Percentiles rank a stretch among this genome's conserved stretches.
phyloP scores from a whole-genome alignment of 1,284 basidiomycete species.

The Meira nashicola region DNA sequence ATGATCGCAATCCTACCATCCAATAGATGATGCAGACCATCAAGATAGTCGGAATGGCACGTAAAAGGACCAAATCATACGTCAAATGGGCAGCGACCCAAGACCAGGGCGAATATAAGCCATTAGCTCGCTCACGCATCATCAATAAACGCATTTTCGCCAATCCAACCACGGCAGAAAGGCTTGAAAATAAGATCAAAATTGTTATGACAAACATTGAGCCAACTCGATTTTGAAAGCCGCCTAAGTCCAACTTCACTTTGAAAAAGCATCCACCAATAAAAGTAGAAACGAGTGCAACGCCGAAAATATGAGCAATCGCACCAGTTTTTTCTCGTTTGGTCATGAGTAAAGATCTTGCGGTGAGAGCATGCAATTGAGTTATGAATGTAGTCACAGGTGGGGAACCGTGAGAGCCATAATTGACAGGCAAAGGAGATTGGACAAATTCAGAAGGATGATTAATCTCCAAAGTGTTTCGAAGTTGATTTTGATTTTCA shows the following conservation, averaged over 20 bases:
- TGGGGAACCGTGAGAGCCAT: background rate
- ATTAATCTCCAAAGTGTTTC: background rate
- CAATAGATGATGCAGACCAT: conserved; percentile 15
- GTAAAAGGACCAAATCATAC: conserved; percentile 32
- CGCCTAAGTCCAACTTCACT: conserved; percentile 34
- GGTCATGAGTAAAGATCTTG: conserved; percentile 28
- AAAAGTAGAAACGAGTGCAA: conserved; percentile 29
- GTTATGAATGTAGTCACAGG: conserved; percentile 32
- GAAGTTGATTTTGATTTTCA: background rate
- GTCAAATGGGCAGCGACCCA: conserved; percentile 33
- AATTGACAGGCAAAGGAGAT: background rate
- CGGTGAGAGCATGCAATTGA: conserved; percentile 24
- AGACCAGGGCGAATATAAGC: conserved; percentile 26
- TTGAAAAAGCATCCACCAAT: conserved; percentile 40
- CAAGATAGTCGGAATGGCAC: conserved; percentile 20
- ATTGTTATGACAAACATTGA: conserved; percentile 41
- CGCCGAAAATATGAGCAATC: conserved; percentile 30
- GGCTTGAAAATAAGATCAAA: conserved; percentile 27
- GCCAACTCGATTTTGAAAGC: conserved; percentile 36
- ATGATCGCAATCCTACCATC: conserved; percentile 31
- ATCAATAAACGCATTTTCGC: conserved; percentile 26
- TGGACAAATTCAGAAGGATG: background rate
- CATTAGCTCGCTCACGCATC: conserved; percentile 41
- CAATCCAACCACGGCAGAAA: conserved; percentile 27
- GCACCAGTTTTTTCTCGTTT: conserved; percentile 28